phyloP scores from a whole-genome alignment of 495 filamentous ascomycete genomes.

The Neurospora sublineolata region DNA sequence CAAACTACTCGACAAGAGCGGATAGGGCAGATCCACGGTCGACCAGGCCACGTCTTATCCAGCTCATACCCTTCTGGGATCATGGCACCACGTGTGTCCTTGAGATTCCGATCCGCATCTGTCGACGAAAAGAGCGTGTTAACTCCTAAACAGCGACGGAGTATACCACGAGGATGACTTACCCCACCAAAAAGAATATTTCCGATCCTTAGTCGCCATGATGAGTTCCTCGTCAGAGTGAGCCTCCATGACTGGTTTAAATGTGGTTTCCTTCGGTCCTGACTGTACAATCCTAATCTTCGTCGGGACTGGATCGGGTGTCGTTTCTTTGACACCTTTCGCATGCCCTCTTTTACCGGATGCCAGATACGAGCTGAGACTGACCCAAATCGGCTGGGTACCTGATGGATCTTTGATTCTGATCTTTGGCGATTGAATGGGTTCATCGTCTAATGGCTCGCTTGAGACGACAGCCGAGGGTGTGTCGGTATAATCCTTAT shows the following conservation, averaged over 20 bases:
- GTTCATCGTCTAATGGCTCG: background rate
- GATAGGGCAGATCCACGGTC: constrained; percentile 17
- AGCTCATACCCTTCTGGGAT: constrained; percentile 17
- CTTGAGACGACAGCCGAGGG: background rate
- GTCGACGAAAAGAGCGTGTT: background rate
- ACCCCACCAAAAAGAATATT: background rate
- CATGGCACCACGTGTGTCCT: constrained; percentile 5
- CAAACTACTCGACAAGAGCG: constrained; percentile 11
- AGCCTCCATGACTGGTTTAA: background rate
- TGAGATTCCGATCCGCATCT: constrained; percentile 4
- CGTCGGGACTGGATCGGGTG: background rate
- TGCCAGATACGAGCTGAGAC: background rate
- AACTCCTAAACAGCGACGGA: background rate
- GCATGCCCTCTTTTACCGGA: background rate
- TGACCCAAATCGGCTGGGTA: background rate
- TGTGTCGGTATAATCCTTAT: background rate
- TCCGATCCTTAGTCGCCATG: background rate
- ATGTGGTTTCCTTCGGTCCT: background rate
- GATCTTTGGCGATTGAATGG: background rate
- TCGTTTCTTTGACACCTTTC: background rate
- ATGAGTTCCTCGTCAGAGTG: background rate
- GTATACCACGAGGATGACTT: background rate
- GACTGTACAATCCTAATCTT: background rate
- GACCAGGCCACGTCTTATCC: constrained; percentile 1
- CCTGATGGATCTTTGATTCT: background rate